phyloP scores from a whole-genome alignment of 768 basidiomycete genomes.

The Cubamyces sp. region DNA sequence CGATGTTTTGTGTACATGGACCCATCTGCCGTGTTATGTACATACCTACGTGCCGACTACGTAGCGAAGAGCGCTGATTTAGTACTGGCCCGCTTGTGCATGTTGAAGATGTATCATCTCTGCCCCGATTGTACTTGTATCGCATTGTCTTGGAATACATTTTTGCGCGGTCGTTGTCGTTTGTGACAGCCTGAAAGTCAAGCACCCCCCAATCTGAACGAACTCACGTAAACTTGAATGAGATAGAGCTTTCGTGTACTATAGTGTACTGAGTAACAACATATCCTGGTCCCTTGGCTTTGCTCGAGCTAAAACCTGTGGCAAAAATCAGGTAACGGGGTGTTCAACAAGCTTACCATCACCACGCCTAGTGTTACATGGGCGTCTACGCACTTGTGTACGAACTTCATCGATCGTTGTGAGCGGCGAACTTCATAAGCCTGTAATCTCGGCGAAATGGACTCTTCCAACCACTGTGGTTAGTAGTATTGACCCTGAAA shows the following conservation, averaged over 20 bases:
- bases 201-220: too few species aligned
- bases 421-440: background rate
- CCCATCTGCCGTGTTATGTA: too few species aligned
- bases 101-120: slow-evolving; percentile 9
- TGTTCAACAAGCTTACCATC: too few species aligned
- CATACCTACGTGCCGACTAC: background rate
- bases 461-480: background rate
- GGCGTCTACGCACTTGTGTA: slow-evolving; percentile 8
- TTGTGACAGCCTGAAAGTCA: too few species aligned
- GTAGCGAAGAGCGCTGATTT: background rate
- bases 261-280: too few species aligned
- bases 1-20: background rate
- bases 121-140: slow-evolving; percentile 15
- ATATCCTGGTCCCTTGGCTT: too few species aligned
- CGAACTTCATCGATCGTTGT: background rate
- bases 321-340: too few species aligned
- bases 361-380: background rate
- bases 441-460: background rate
- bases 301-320: too few species aligned
- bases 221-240: too few species aligned
- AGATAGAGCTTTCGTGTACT: too few species aligned
- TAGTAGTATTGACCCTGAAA: background rate
- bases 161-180: background rate
- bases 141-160: slow-evolving; percentile 9
- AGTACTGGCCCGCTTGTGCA: background rate